Conservation (phyloP, 2,329 filamentous ascomycete genomes). For the Aureobasidium sp. region DNA sequence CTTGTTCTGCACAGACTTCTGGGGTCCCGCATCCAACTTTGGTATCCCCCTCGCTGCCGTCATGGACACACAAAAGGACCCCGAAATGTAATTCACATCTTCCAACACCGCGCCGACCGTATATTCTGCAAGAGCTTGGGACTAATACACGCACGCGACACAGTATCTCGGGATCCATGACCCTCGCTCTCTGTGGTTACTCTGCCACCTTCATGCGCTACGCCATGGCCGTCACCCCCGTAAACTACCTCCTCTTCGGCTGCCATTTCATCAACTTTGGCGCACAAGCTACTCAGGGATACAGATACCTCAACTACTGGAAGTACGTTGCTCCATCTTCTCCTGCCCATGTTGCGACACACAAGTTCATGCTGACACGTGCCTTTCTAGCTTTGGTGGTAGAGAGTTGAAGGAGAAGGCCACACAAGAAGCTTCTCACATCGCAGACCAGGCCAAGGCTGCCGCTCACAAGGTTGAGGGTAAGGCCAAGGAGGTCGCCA, state of each 20-base stretch:
- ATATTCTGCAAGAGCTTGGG: constrained; percentile 5
- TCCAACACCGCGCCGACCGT: not conserved
- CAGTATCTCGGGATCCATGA: constrained; percentile 60
- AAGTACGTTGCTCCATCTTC: constrained; percentile 27
- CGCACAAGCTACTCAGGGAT: constrained; percentile 53
- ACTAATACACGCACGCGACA: constrained; percentile 9
- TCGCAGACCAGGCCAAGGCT: constrained; percentile 14
- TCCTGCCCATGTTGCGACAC: too few relatives aligned
- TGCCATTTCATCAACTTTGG: constrained; percentile 59
- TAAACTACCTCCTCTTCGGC: constrained; percentile 60
- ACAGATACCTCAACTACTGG: constrained; percentile 56
- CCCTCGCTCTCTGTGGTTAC: constrained; percentile 52
- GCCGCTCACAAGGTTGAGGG: constrained; percentile 20
- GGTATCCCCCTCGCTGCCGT: constrained; percentile 47
- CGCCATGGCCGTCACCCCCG: constrained; percentile 52
- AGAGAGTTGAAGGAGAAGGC: constrained; percentile 34
- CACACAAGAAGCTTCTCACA: constrained; percentile 5
- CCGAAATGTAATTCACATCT: constrained; percentile 37
- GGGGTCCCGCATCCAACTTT: constrained; percentile 46
- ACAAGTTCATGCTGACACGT: constrained; percentile 11
- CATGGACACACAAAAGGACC: constrained; percentile 46
- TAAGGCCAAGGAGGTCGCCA: constrained; percentile 24
- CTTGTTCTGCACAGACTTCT: constrained; percentile 37
- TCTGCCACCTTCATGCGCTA: constrained; percentile 60
- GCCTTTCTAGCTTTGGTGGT: constrained; percentile 32